Conservation (phyloP, 495 filamentous ascomycete species). For the Penicillium ochrochloron region DNA sequence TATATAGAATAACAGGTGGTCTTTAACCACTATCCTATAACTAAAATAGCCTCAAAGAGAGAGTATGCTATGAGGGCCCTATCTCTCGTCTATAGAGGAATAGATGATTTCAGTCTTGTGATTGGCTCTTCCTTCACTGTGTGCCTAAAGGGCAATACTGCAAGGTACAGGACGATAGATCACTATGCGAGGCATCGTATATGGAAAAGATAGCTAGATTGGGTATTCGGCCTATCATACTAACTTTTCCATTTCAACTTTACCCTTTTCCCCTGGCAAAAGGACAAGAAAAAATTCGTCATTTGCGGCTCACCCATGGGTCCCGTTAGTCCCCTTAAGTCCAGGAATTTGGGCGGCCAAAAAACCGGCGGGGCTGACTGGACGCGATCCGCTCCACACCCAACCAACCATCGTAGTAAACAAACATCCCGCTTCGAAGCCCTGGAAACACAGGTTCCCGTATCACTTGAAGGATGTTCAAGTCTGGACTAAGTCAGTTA, state of each 20-base stretch:
- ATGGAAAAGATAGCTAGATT: neutral
- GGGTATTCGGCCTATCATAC: neutral
- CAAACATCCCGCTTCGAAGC: conserved; percentile 19
- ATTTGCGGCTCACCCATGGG: conserved; percentile 20
- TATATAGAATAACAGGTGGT: no score
- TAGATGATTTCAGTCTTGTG: neutral
- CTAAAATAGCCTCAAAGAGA: neutral
- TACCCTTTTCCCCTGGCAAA: neutral
- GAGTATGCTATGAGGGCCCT: neutral
- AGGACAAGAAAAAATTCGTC: conserved; percentile 13
- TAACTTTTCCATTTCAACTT: neutral
- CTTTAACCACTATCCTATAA: neutral
- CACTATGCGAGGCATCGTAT: neutral
- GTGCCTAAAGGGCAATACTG: neutral
- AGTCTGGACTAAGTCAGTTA: conserved; percentile 9
- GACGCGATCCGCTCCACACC: conserved; percentile 29
- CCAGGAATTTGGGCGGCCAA: conserved; percentile 10
- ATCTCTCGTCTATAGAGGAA: neutral
- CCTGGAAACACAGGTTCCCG: neutral
- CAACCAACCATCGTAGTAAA: conserved; percentile 24
- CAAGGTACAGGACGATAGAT: conserved; percentile 26
- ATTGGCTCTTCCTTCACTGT: neutral
- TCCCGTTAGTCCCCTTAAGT: conserved; percentile 7
- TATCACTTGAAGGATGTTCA: conserved; percentile 3
- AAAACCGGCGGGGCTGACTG: conserved; percentile 30